Evolutionary conservation across 768 basidiomycete genomes (phyloP).

Genomic region (Lentinula sp.): DNA sequence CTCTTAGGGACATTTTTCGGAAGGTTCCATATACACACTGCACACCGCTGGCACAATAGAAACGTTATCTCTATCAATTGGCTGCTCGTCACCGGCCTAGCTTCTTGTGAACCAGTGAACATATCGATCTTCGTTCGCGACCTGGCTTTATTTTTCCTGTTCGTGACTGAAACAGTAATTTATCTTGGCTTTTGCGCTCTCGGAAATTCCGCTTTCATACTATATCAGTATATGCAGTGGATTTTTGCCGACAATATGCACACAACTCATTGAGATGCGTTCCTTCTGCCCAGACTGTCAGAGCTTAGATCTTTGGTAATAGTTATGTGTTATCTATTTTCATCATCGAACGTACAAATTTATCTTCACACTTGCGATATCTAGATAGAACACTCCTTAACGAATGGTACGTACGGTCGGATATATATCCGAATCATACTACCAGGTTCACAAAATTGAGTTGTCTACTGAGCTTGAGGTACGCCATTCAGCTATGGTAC

Average conservation of each 20-base stretch:
- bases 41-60: not conserved
- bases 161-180: not conserved
- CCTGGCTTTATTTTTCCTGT: not conserved
- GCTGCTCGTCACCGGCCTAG: too few relatives aligned
- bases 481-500: not conserved
- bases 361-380: not conserved
- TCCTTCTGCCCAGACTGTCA: not conserved
- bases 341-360: not conserved
- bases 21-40: too few relatives aligned
- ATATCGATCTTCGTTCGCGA: not conserved
- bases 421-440: not conserved
- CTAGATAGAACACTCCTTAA: not conserved
- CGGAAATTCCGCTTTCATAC: not conserved
- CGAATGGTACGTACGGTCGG: not conserved
- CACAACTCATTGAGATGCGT: not conserved
- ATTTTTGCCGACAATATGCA: not conserved
- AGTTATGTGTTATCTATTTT: not conserved
- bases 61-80: not conserved
- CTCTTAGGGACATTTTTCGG: too few relatives aligned
- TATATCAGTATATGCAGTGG: not conserved
- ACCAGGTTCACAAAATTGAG: not conserved
- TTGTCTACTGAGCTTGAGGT: not conserved
- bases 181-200: not conserved
- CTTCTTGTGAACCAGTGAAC: too few relatives aligned
- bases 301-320: too few relatives aligned